phyloP scores from a whole-genome alignment of 768 basidiomycete species.

The Agaricus subrufescens region DNA sequence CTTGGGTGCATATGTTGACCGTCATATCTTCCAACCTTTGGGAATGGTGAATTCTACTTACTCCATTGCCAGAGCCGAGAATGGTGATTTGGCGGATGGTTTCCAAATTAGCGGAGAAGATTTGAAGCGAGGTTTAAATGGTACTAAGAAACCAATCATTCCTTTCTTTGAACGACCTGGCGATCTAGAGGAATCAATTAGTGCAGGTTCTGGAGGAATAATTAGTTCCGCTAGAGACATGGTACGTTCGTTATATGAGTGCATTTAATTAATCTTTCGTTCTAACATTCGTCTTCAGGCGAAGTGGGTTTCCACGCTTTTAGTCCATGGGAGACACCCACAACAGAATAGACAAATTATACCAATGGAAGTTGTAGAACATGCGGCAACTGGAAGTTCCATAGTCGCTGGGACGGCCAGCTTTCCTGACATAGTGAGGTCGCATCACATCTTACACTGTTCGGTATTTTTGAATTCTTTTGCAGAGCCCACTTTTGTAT shows the following conservation, averaged over 20 bases:
- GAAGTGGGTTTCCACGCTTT: conserved; percentile 35
- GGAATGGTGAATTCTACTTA: conserved; percentile 37
- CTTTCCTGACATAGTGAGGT: conserved; percentile 31
- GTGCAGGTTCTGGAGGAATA: conserved; percentile 39
- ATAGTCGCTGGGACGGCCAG: conserved; percentile 28
- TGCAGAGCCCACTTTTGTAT: conserved; percentile 34
- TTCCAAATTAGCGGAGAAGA: conserved; percentile 31
- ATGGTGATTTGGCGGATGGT: conserved; percentile 29
- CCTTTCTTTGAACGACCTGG: conserved; percentile 37
- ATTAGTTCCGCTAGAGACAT: conserved; percentile 35
- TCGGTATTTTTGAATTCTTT: neutral
- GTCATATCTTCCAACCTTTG: conserved; percentile 33
- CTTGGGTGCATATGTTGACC: conserved; percentile 33
- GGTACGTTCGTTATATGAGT: conserved; percentile 18
- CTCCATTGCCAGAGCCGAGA: conserved; percentile 31
- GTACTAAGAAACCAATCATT: conserved; percentile 27
- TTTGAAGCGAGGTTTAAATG: conserved; percentile 22
- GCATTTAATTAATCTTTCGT: neutral
- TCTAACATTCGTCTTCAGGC: conserved; percentile 11
- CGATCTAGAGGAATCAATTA: conserved; percentile 24
- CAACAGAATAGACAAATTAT: conserved; percentile 31
- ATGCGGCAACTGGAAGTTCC: conserved; percentile 29
- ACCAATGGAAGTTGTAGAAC: conserved; percentile 29
- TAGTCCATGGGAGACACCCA: conserved; percentile 35
- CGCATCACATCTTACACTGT: neutral